These are phyloP conservation scores for Annulohypoxylon truncatum DNA, from an alignment of 2,329 filamentous ascomycete genomes.

Conservation along the genomic window DNA sequence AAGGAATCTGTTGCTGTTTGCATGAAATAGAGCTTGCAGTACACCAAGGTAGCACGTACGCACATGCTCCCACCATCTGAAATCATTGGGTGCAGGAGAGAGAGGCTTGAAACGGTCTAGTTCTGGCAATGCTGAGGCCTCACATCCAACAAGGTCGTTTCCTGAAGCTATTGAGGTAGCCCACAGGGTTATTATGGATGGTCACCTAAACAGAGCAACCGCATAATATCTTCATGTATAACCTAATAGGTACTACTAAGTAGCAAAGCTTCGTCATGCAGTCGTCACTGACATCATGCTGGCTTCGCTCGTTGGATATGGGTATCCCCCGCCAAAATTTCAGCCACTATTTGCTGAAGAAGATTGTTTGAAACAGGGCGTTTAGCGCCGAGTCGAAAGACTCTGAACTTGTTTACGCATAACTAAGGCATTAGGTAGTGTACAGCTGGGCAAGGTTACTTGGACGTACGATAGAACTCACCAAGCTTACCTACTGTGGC, in stretches of 20 bases:
- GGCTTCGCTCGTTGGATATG: slow-evolving; percentile 9
- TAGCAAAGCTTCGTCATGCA: slow-evolving; percentile 21
- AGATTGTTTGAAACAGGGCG: too few species aligned
- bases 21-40: slow-evolving; percentile 4
- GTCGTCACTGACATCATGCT: slow-evolving; percentile 26
- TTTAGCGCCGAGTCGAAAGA: slow-evolving; percentile 21
- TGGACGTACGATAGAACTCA: slow-evolving; percentile 18
- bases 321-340: not conserved
- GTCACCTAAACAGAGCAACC: slow-evolving; percentile 4
- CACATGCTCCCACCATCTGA: slow-evolving; percentile 24
- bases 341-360: not conserved
- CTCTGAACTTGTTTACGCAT: slow-evolving; percentile 6
- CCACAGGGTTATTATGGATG: slow-evolving; percentile 2
- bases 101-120: slow-evolving; percentile 18
- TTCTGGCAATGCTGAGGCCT: slow-evolving; percentile 3
- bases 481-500: slow-evolving; percentile 9
- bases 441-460: not conserved
- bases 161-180: slow-evolving; percentile 7
- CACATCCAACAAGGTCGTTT: slow-evolving; percentile 25
- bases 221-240: not conserved
- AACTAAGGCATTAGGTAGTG: slow-evolving; percentile 6
- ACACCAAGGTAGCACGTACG: not conserved
- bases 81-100: slow-evolving; percentile 22
- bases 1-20: not conserved
- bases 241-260: not conserved